These are phyloP conservation scores for Podila minutissima DNA, from an alignment of 192 early-diverging fungal species.

Conservation along the genomic window DNA sequence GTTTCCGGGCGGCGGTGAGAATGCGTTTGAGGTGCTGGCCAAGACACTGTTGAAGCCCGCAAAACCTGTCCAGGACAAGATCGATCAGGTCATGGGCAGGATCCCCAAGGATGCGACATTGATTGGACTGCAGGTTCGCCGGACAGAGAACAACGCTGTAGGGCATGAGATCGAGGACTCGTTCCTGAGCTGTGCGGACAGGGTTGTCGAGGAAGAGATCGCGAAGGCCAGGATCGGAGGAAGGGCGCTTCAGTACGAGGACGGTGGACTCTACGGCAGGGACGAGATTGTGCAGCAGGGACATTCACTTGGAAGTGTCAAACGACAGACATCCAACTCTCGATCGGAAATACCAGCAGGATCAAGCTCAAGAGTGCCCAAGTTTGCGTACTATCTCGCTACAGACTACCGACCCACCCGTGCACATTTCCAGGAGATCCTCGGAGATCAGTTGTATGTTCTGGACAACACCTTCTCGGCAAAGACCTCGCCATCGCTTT, in stretches of 20 bases:
- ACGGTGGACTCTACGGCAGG: not conserved
- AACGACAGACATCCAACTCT: not conserved
- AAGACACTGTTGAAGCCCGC: constrained; percentile 25
- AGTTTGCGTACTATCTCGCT: constrained; percentile 40
- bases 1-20: constrained; percentile 27
- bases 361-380: not conserved
- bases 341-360: too few relatives aligned
- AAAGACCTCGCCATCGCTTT: not conserved
- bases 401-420: constrained; percentile 48
- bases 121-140: constrained; percentile 40
- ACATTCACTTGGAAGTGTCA: not conserved
- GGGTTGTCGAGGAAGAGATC: constrained; percentile 27
- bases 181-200: constrained; percentile 34
- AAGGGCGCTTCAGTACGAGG: too few relatives aligned
- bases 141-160: constrained; percentile 48
- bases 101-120: constrained; percentile 29
- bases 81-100: constrained; percentile 27
- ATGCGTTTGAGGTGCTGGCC: constrained; percentile 35
- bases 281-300: not conserved
- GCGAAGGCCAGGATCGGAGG: not conserved
- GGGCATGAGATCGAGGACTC: constrained; percentile 45
- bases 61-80: constrained; percentile 26
- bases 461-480: constrained; percentile 39
- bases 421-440: constrained; percentile 31
- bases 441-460: constrained; percentile 40